phyloP scores from a whole-genome alignment of 202 grass and related monocot genomes.

The Setaria viridis region DNA sequence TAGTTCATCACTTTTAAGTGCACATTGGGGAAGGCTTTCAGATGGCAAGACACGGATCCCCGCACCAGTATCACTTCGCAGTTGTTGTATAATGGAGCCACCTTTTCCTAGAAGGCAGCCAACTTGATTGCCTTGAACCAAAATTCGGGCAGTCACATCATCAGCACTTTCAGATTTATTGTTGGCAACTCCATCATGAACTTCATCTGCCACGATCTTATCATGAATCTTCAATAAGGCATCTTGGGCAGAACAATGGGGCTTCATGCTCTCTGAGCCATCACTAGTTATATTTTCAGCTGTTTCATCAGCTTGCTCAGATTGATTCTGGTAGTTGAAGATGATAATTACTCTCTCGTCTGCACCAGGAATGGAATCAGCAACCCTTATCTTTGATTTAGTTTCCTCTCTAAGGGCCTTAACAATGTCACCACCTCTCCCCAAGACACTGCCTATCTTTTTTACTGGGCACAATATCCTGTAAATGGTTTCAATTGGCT shows the following conservation, averaged over 20 bases:
- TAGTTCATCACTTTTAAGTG: conserved; percentile 85
- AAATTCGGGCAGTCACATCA: conserved; percentile 75
- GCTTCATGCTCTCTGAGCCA: conserved; percentile 57
- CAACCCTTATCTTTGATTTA: conserved; percentile 95
- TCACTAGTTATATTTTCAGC: conserved; percentile 47
- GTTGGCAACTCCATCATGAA: conserved; percentile 56
- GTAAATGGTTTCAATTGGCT: conserved; percentile 86
- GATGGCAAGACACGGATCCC: conserved; percentile 80
- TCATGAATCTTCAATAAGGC: conserved; percentile 95
- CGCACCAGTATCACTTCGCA: conserved; percentile 80
- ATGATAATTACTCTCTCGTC: conserved; percentile 91
- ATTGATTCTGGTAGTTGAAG: conserved; percentile 67
- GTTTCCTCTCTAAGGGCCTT: conserved; percentile 86
- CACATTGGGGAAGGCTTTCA: conserved; percentile 79
- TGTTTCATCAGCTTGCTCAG: conserved; percentile 49
- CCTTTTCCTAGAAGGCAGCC: conserved; percentile 96
- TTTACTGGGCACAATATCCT: conserved; percentile 91
- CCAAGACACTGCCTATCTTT: conserved; percentile 94
- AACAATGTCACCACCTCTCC: conserved; percentile 88
- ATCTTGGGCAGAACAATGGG: conserved; percentile 80
- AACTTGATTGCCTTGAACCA: conserved; percentile 92
- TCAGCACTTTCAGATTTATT: conserved; percentile 57
- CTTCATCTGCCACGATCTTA: conserved; percentile 84
- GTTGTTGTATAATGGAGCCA: conserved; percentile 92
- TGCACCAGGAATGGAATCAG: conserved; percentile 91